phyloP scores from a whole-genome alignment of 805 yeast species.

The Yarrowia bubula region DNA sequence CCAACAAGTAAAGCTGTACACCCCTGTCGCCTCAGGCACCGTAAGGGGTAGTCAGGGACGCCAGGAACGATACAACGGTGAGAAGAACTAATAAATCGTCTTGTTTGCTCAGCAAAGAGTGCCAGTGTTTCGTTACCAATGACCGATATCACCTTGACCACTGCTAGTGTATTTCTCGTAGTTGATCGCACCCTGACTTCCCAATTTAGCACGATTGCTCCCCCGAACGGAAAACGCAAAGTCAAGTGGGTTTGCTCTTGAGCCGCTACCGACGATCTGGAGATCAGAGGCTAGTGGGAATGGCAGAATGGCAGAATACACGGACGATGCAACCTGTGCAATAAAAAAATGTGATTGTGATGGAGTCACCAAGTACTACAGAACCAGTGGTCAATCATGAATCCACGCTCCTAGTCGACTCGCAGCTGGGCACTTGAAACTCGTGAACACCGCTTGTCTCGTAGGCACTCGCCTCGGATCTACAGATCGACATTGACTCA shows the following conservation, averaged over 20 bases:
- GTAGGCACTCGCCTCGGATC: constrained; percentile 8
- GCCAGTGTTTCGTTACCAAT: no score
- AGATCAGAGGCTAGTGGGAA: constrained; percentile 14
- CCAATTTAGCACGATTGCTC: constrained; percentile 20
- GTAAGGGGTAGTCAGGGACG: neutral
- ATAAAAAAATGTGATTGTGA: no score
- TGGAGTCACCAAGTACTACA: no score
- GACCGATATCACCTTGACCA: no score
- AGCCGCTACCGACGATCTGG: constrained; percentile 19
- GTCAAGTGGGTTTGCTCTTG: neutral
- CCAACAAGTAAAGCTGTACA: neutral
- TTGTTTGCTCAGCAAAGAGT: no score
- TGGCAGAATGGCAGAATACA: neutral
- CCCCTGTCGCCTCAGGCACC: neutral
- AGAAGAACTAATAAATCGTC: no score
- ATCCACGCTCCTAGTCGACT: no score
- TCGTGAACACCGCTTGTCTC: no score
- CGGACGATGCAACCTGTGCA: no score
- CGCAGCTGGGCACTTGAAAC: no score
- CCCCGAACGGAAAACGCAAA: constrained; percentile 1
- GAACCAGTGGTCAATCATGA: no score
- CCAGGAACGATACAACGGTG: neutral
- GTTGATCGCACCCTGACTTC: neutral
- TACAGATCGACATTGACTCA: constrained; percentile 1
- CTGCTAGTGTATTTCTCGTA: no score